phyloP scores from a whole-genome alignment of 1,284 basidiomycete species.

The Mycena sp. region DNA sequence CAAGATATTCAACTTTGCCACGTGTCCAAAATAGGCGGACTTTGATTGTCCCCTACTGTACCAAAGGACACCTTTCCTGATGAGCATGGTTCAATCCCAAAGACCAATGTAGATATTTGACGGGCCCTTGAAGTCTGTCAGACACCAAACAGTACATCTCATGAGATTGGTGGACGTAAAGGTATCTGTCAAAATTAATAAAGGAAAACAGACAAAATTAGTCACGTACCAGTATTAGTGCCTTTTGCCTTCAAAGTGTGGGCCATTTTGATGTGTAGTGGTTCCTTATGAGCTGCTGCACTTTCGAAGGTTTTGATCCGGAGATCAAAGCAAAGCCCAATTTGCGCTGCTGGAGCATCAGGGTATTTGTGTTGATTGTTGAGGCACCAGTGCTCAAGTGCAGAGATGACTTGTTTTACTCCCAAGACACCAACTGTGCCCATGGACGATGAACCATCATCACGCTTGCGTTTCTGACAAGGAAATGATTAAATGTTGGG shows the following conservation, averaged over 20 bases:
- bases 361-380: conserved; percentile 5
- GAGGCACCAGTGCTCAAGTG: not conserved
- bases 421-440: not conserved
- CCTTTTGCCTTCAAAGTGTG: conserved; percentile 4
- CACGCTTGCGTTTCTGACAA: not conserved
- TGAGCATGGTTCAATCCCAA: conserved; percentile 33
- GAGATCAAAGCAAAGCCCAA: not conserved
- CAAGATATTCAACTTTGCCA: too few species aligned
- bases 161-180: conserved; percentile 2
- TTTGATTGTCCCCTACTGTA: too few species aligned
- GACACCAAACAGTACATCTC: not conserved
- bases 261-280: not conserved
- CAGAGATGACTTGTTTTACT: conserved; percentile 8
- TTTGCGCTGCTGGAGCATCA: not conserved
- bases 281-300: not conserved
- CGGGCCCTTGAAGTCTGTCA: not conserved
- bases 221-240: not conserved
- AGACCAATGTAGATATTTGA: conserved; percentile 16
- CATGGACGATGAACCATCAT: not conserved
- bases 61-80: too few species aligned
- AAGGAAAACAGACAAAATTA: not conserved
- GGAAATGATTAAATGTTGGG: too few species aligned
- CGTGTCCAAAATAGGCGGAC: too few species aligned
- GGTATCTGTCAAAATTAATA: not conserved
- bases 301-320: conserved; percentile 6